Percentiles rank a stretch among this genome's conserved stretches.
phyloP scores from a whole-genome alignment of 768 basidiomycete genomes.

The Rubroboletus pulcherrimus region DNA sequence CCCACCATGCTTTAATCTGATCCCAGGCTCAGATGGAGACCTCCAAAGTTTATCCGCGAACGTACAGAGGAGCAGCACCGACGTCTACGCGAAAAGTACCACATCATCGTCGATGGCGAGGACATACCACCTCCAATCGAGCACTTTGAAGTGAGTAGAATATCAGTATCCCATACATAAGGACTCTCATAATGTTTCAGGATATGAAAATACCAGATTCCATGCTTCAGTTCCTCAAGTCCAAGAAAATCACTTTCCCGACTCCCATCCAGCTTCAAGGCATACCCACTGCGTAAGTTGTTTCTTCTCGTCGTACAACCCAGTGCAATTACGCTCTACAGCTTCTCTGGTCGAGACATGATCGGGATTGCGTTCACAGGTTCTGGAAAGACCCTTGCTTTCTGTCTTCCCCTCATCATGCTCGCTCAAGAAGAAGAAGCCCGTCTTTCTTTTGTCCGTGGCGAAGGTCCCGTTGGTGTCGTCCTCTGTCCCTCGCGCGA shows the following conservation, averaged over 20 bases:
- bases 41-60: constrained; percentile 79
- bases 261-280: constrained; percentile 98
- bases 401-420: constrained; percentile 98
- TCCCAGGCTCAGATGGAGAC: constrained; percentile 65
- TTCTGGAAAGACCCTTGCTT: constrained; percentile 97
- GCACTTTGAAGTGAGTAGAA: constrained; percentile 62
- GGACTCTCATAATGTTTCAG: constrained; percentile 36
- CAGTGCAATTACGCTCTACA: constrained; percentile 29
- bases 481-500: constrained; percentile 97
- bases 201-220: constrained; percentile 98
- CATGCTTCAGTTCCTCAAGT: constrained; percentile 77
- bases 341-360: constrained; percentile 93
- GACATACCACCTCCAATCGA: constrained; percentile 92
- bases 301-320: not conserved
- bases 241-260: constrained; percentile 79
- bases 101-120: constrained; percentile 94
- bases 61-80: constrained; percentile 66
- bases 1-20: not conserved
- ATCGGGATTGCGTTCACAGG: constrained; percentile 99
- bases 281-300: constrained; percentile 84
- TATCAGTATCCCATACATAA: not conserved
- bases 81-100: constrained; percentile 80
- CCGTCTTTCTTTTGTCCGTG: constrained; percentile 83
- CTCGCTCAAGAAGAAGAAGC: constrained; percentile 89
- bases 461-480: constrained; percentile 97